phyloP scores from a whole-genome alignment of 345 rosid genomes.

The Brassica juncea region DNA sequence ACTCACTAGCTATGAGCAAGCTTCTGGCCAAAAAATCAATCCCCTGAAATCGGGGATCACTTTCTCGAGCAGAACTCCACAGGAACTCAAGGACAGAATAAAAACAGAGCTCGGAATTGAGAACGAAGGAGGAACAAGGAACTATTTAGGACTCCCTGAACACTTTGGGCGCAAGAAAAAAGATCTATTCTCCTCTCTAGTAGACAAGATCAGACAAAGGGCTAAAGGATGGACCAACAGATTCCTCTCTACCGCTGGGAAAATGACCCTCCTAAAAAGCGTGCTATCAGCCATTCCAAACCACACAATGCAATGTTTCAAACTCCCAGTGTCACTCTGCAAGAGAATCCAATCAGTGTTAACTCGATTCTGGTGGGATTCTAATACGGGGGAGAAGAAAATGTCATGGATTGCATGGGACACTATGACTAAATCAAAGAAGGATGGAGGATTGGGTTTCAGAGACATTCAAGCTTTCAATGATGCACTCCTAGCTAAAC shows the following conservation, averaged over 20 bases:
- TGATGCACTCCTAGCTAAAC: neutral
- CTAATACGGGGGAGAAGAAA: neutral
- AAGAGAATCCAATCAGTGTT: neutral
- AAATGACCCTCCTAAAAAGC: neutral
- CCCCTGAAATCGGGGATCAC: no score
- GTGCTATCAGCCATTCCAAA: neutral
- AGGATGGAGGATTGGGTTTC: neutral
- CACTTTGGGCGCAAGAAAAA: neutral
- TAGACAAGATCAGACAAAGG: neutral
- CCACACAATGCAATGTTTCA: neutral
- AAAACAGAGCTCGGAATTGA: no score
- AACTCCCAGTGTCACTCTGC: neutral
- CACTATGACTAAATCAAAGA: neutral
- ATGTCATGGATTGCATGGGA: neutral
- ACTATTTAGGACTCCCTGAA: no score
- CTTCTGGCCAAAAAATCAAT: no score
- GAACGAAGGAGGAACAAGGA: no score
- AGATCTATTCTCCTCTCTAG: neutral
- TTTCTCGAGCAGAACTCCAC: no score
- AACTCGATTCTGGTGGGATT: neutral
- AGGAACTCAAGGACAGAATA: no score
- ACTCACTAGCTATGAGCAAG: no score
- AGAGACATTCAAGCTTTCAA: neutral
- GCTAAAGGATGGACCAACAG: neutral
- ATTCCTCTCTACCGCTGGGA: neutral